phyloP scores from a whole-genome alignment of 768 basidiomycete species.

The Kwoniella europaea region DNA sequence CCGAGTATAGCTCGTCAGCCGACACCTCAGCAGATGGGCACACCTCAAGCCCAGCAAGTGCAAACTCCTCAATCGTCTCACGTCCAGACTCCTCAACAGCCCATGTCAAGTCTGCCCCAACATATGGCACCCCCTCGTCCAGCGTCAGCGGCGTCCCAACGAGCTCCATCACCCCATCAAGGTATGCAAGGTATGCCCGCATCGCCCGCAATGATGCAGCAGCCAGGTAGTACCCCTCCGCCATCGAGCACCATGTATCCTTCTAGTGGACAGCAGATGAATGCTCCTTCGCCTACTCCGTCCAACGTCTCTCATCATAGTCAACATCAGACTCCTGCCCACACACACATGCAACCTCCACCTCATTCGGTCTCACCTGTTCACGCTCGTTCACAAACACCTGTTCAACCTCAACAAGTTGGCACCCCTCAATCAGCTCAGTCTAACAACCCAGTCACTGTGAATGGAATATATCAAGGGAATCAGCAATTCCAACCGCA shows the following conservation, averaged over 20 bases:
- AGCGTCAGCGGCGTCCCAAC: conserved; percentile 47
- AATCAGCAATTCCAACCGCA: conserved; percentile 10
- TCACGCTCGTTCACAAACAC: conserved; percentile 20
- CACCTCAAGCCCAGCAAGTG: conserved; percentile 61
- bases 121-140: conserved; percentile 52
- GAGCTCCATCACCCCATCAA: conserved; percentile 43
- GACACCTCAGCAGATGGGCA: conserved; percentile 33
- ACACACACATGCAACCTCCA: conserved; percentile 5
- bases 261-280: conserved; percentile 5
- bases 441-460: conserved; percentile 13
- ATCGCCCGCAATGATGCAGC: conserved; percentile 23
- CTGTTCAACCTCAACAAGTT: conserved; percentile 16
- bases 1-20: conserved; percentile 45
- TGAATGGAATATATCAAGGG: conserved; percentile 17
- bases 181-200: conserved; percentile 10
- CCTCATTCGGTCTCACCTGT: conserved; percentile 22
- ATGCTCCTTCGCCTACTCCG: conserved; percentile 34
- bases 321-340: conserved; percentile 30
- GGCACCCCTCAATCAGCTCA: conserved; percentile 18
- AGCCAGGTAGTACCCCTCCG: conserved; percentile 26
- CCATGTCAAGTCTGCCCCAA: conserved; percentile 44
- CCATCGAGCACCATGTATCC: conserved; percentile 26
- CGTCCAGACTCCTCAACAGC: conserved; percentile 33
- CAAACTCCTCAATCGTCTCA: conserved; percentile 44
- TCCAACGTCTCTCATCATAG: conserved; percentile 41